Conservation (phyloP, 768 basidiomycete genomes). For the Clathrus columnatus region DNA sequence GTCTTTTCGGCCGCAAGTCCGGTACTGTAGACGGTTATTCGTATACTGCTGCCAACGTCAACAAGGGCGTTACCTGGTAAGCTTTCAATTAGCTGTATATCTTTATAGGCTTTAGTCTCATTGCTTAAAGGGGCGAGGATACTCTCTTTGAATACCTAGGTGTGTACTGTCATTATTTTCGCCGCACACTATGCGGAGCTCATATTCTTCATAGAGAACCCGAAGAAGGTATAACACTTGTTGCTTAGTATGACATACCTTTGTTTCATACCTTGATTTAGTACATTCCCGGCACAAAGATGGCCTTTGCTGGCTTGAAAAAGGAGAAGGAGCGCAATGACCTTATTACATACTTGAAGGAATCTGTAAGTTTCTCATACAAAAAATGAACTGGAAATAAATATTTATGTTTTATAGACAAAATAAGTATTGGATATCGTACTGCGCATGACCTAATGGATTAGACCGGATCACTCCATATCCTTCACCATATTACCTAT, state of each 20-base stretch:
- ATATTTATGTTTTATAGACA: background rate
- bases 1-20: slow-evolving; percentile 77
- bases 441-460: background rate
- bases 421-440: background rate
- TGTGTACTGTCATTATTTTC: slow-evolving; percentile 8
- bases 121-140: slow-evolving; percentile 37
- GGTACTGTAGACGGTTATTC: slow-evolving; percentile 81
- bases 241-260: background rate
- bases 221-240: slow-evolving; percentile 70
- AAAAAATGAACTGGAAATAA: background rate
- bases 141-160: slow-evolving; percentile 89
- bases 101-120: background rate
- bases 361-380: slow-evolving; percentile 40
- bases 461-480: too few relatives aligned
- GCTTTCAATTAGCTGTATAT: background rate
- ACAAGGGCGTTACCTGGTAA: slow-evolving; percentile 82
- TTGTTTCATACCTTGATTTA: slow-evolving; percentile 18
- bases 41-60: slow-evolving; percentile 92
- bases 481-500: background rate
- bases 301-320: slow-evolving; percentile 98
- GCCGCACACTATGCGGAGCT: slow-evolving; percentile 6
- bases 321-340: slow-evolving; percentile 97
- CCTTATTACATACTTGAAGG: slow-evolving; percentile 79
- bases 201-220: slow-evolving; percentile 57
- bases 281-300: slow-evolving; percentile 97